Percentiles rank a stretch among this genome's conserved stretches.
These are phyloP conservation scores for Tagetes erecta DNA, from an alignment of 129 eudicot species.

Conservation along the genomic window DNA sequence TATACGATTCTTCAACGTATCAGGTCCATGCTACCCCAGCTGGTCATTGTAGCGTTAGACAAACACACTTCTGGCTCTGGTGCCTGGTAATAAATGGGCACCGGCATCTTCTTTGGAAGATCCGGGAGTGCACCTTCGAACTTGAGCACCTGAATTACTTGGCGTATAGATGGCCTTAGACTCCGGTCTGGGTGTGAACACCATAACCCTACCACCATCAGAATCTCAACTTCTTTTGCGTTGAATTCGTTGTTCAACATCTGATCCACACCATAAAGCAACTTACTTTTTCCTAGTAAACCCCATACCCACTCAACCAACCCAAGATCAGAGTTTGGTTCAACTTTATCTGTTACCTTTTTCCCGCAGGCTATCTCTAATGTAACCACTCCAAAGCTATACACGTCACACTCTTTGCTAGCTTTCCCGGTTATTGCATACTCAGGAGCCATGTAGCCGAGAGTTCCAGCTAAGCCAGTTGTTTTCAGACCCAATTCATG, in stretches of 20 bases:
- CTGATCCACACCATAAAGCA: conserved; percentile 35
- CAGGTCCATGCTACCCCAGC: not conserved
- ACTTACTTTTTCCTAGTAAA: conserved; percentile 31
- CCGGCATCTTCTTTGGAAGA: conserved; percentile 38
- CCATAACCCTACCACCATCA: conserved; percentile 53
- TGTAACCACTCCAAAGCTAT: conserved; percentile 54
- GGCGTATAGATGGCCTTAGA: conserved; percentile 45
- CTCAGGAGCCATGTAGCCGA: conserved; percentile 61
- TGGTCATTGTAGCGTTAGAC: not conserved
- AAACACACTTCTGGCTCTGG: not conserved
- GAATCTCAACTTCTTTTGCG: conserved; percentile 30
- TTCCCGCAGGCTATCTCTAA: conserved; percentile 49
- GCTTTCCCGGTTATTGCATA: conserved; percentile 41
- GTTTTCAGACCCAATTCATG: conserved; percentile 46
- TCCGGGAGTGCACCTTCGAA: conserved; percentile 41
- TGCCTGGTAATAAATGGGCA: not conserved
- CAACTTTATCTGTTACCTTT: conserved; percentile 17
- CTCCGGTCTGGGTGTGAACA: conserved; percentile 53
- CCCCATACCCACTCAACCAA: conserved; percentile 48
- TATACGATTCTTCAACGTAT: not conserved
- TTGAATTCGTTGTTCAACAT: conserved; percentile 19
- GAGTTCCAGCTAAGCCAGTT: conserved; percentile 55
- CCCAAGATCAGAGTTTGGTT: conserved; percentile 13
- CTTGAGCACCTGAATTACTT: conserved; percentile 52
- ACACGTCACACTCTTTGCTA: conserved; percentile 51